phyloP scores from a whole-genome alignment of 1,284 basidiomycete species.

The Thecaphora thlaspeos region DNA sequence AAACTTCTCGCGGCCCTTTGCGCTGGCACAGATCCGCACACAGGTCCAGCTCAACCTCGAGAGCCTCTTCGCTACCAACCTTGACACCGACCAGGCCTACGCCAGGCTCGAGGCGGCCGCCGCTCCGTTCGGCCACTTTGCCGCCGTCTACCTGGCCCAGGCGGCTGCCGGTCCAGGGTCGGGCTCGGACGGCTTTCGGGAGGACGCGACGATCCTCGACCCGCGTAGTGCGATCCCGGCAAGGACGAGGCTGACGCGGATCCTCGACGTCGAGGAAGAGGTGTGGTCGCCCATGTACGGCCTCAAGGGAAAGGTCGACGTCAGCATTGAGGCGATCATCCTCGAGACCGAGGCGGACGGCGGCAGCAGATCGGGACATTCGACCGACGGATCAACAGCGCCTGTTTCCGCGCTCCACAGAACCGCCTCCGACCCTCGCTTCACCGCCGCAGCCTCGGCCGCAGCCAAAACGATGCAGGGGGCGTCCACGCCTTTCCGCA shows the following conservation, averaged over 20 bases:
- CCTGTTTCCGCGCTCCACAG: too few species aligned
- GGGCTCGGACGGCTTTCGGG: conserved; percentile 10
- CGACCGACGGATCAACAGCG: background rate
- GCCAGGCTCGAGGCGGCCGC: conserved; percentile 28
- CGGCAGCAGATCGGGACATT: background rate
- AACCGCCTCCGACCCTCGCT: too few species aligned
- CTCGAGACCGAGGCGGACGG: background rate
- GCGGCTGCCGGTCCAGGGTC: conserved; percentile 8
- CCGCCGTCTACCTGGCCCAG: conserved; percentile 28
- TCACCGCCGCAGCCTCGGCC: too few species aligned
- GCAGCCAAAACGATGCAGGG: too few species aligned
- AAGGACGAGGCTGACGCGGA: conserved; percentile 27
- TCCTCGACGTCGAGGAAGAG: conserved; percentile 83
- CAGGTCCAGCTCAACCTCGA: conserved; percentile 40
- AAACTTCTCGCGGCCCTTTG: conserved; percentile 43
- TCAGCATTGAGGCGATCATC: conserved; percentile 61
- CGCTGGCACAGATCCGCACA: conserved; percentile 28
- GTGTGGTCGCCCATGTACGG: conserved; percentile 95
- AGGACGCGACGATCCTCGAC: conserved; percentile 17
- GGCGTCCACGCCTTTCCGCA: background rate
- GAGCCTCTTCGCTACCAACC: conserved; percentile 33
- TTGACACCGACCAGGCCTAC: conserved; percentile 25
- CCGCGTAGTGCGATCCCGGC: conserved; percentile 4
- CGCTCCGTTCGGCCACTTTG: conserved; percentile 45
- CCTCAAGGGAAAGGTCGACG: conserved; percentile 93